phyloP scores from a whole-genome alignment of 805 yeast genomes.

The Saccharomycopsis amapae region DNA sequence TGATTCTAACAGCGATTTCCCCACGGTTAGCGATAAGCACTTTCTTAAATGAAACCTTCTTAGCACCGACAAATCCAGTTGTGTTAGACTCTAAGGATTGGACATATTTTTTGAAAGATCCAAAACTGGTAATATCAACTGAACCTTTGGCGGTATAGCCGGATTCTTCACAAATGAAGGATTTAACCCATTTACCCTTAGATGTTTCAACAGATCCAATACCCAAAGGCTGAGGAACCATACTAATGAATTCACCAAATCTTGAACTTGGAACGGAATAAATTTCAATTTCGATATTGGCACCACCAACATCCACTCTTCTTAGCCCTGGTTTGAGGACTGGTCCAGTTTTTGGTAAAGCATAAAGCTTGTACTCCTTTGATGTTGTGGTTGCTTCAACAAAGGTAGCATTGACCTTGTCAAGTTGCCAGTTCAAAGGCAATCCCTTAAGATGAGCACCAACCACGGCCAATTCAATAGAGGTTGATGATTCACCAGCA shows the following conservation, averaged over 20 bases:
- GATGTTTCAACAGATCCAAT: constrained; percentile 86
- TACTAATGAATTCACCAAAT: constrained; percentile 76
- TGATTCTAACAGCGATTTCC: constrained; percentile 93
- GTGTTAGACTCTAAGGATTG: constrained; percentile 20
- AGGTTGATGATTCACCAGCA: constrained; percentile 31
- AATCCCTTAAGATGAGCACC: constrained; percentile 91
- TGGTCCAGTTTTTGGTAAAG: constrained; percentile 66
- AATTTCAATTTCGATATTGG: constrained; percentile 65
- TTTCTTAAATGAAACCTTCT: constrained; percentile 16
- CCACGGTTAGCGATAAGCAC: constrained; percentile 97
- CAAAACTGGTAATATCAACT: constrained; percentile 72
- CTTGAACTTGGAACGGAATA: constrained; percentile 72
- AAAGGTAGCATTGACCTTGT: constrained; percentile 71
- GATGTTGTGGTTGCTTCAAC: constrained; percentile 64
- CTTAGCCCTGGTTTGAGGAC: constrained; percentile 85
- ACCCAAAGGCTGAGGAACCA: constrained; percentile 94
- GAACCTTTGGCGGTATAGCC: constrained; percentile 74
- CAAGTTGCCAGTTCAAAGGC: constrained; percentile 91
- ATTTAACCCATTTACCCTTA: constrained; percentile 79
- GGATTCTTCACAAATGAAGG: constrained; percentile 88
- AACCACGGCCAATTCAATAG: constrained; percentile 79
- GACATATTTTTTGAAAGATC: constrained; percentile 79
- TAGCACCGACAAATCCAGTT: constrained; percentile 26
- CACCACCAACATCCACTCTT: constrained; percentile 51
- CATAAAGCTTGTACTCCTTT: constrained; percentile 65